phyloP scores from a whole-genome alignment of 306 rosid genomes.

The Acacia melanoxylon region DNA sequence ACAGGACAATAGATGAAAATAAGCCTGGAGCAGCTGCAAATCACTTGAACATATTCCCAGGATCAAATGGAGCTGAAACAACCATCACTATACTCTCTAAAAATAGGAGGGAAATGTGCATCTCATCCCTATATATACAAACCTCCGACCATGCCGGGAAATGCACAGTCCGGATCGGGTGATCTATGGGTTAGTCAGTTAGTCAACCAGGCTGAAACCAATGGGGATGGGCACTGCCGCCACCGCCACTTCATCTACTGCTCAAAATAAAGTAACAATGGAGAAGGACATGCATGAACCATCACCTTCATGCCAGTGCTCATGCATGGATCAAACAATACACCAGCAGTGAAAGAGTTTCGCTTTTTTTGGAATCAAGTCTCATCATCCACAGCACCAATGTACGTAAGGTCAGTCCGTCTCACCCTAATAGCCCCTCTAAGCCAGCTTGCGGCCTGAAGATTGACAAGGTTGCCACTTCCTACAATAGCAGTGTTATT shows the following conservation, averaged over 20 bases:
- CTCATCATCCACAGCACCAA: constrained; percentile 87
- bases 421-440: constrained; percentile 91
- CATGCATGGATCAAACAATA: constrained; percentile 27
- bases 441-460: constrained; percentile 86
- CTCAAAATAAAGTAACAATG: constrained; percentile 28
- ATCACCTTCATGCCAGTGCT: constrained; percentile 46
- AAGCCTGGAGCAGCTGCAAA: constrained; percentile 44
- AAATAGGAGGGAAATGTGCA: neutral
- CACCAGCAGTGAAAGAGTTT: constrained; percentile 50
- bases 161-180: constrained; percentile 37
- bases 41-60: constrained; percentile 49
- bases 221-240: constrained; percentile 12
- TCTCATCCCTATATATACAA: constrained; percentile 55
- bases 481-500: constrained; percentile 59
- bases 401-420: constrained; percentile 86
- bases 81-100: constrained; percentile 42
- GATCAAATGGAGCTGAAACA: constrained; percentile 57
- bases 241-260: neutral
- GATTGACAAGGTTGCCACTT: constrained; percentile 68
- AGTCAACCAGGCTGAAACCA: constrained; percentile 46
- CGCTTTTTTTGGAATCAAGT: constrained; percentile 57
- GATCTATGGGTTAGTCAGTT: constrained; percentile 51
- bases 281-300: constrained; percentile 30
- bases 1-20: neutral
- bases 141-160: constrained; percentile 36